A percentile compares a stretch with the other conserved stretches of the same genome.
These are phyloP conservation scores for bread wheat (Triticum aestivum) DNA, from an alignment of 176 grass and related monocot genomes.

Conservation along the genomic window DNA sequence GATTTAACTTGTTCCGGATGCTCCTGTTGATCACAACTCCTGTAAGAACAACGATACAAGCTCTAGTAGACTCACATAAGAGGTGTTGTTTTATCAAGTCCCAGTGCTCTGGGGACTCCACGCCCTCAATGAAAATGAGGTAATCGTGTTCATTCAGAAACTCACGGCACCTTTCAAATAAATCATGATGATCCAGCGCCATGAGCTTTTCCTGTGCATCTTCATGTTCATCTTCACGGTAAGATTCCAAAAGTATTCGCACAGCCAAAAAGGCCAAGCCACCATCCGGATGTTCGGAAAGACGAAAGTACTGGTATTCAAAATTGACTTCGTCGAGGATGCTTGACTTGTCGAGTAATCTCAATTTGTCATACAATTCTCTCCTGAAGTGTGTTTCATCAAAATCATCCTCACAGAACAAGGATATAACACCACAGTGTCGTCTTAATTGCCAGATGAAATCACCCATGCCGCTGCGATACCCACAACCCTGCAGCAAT, in stretches of 20 bases:
- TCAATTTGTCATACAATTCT: background rate
- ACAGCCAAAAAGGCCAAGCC: background rate
- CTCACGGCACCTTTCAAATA: too few relatives aligned
- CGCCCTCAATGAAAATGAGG: background rate
- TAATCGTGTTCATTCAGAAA: too few relatives aligned
- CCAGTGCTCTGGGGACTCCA: background rate
- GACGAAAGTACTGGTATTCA: background rate
- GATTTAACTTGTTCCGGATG: too few relatives aligned
- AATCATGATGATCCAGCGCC: background rate
- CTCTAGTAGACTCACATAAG: background rate
- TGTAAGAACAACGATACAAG: background rate
- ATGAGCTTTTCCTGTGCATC: background rate
- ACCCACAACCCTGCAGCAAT: background rate
- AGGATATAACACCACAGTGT: background rate
- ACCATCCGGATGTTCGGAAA: rapidly evolving
- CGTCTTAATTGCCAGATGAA: background rate
- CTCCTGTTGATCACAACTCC: too few relatives aligned
- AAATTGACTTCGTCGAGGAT: background rate
- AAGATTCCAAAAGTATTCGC: background rate
- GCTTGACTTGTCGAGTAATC: background rate
- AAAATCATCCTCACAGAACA: rapidly evolving
- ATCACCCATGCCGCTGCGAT: background rate
- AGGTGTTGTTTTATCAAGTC: background rate
- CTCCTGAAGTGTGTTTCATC: background rate
- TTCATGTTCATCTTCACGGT: background rate